Base-by-base conservation (phyloP, 805 yeast species). In the Sugiyamaella valdiviana region DNA sequence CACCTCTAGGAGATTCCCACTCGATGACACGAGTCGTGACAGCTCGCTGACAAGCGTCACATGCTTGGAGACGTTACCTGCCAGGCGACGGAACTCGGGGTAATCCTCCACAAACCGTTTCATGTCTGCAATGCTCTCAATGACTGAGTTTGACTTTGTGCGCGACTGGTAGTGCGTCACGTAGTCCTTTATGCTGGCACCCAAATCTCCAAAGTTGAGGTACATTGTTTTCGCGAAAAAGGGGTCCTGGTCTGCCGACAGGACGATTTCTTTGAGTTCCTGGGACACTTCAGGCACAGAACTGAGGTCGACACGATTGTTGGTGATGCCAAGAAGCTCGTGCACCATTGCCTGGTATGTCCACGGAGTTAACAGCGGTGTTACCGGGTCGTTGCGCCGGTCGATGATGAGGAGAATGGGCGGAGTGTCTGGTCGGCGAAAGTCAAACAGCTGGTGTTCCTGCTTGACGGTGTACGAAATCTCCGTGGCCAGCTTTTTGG, bases 271-370 rank as follows among this genome's bases (percentile, higher is more conserved):
- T 48, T 71, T 65, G 51, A 83, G 66, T 38, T 82, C 85, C n/a
- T 76, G 66, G 52, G 80, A 65, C 51, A 80, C 68, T 55, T 76
- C 79, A 1, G 83, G 77, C 1, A 78, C 74, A 1, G 65, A 59
- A 0, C 82, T 70, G 32, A 90, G 64, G 56, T 80, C 83, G 3
- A 88, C 95, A 2, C 90, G 77, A 57, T 93, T 91, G 61, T 88
- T 83, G 29, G 73, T 69, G 50, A 93, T 85, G 1, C 91, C 95
- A 24, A 93, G 70, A 19, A 89, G 75, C 63, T 95, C 98, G 63
- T 91, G 95, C 15, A 93, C 87, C 98, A 93, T 91, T 1, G 96
- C 85, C 63, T 91, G 98, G 66, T 88, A 93, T 1, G 99, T 90
- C 99, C 99, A 93, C 1, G 98, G 99, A 36, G 83, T 79, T 43